These are phyloP conservation scores for Hyphodiscus sp. DNA, from an alignment of 2,329 filamentous ascomycete species.

Conservation along the genomic window DNA sequence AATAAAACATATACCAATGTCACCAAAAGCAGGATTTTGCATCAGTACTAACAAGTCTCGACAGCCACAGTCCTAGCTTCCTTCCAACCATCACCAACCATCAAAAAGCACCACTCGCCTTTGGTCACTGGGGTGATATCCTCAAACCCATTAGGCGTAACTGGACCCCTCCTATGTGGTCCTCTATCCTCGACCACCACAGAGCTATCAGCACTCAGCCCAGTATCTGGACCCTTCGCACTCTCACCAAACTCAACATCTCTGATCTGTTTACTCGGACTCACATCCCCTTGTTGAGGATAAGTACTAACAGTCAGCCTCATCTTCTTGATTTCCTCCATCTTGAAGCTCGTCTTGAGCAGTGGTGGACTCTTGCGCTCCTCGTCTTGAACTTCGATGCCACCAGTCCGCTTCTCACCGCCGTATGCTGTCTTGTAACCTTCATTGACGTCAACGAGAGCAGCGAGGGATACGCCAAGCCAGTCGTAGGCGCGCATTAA, in stretches of 20 bases:
- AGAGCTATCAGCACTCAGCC: not conserved
- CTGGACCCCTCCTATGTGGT: slow-evolving; percentile 37
- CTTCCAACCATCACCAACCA: slow-evolving; percentile 39
- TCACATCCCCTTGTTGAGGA: not conserved
- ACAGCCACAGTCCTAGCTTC: slow-evolving; percentile 42
- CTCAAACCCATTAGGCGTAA: slow-evolving; percentile 53
- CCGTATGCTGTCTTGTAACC: slow-evolving; percentile 54
- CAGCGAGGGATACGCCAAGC: slow-evolving; percentile 44
- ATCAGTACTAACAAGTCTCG: slow-evolving; percentile 39
- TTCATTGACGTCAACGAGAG: slow-evolving; percentile 46
- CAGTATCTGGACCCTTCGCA: slow-evolving; percentile 16
- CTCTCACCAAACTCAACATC: slow-evolving; percentile 18
- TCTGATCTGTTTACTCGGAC: not conserved
- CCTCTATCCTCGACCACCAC: slow-evolving; percentile 19
- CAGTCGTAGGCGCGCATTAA: slow-evolving; percentile 51
- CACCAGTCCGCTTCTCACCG: slow-evolving; percentile 38
- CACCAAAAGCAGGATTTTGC: not conserved
- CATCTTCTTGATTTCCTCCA: slow-evolving; percentile 8
- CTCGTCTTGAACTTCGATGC: slow-evolving; percentile 36
- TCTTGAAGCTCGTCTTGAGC: slow-evolving; percentile 16
- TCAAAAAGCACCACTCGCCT: slow-evolving; percentile 57
- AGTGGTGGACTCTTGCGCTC: slow-evolving; percentile 23
- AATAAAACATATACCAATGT: slow-evolving; percentile 3
- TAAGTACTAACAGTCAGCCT: not conserved
- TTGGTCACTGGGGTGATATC: slow-evolving; percentile 57